Conservation (phyloP, 352 stramenopile species). For the Phytophthora kernoviae region DNA sequence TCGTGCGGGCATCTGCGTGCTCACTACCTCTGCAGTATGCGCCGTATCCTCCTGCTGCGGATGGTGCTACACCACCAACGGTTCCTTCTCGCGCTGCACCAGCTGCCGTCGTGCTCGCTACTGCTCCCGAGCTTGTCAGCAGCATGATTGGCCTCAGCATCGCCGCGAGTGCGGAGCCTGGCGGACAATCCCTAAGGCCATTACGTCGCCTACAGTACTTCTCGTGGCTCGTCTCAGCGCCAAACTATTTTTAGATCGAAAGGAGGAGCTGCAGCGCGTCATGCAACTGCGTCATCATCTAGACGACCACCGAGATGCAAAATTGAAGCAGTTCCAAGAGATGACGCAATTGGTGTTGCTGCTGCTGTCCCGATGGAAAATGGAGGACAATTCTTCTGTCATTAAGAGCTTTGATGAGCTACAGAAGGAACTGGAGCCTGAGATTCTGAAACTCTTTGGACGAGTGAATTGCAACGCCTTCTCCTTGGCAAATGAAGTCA, state of each 20-base stretch:
- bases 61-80: conserved; percentile 47
- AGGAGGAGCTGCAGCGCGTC: conserved; percentile 25
- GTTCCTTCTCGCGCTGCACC: conserved; percentile 46
- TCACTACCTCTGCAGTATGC: conserved; percentile 35
- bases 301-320: conserved; percentile 39
- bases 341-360: conserved; percentile 69
- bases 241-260: conserved; percentile 33
- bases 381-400: conserved; percentile 14
- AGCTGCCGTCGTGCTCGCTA: conserved; percentile 67
- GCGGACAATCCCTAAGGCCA: conserved; percentile 31
- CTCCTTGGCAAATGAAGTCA: conserved; percentile 56
- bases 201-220: conserved; percentile 53
- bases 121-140: conserved; percentile 71
- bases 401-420: conserved; percentile 32
- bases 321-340: conserved; percentile 48
- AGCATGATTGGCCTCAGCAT: conserved; percentile 60
- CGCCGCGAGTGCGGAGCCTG: conserved; percentile 56
- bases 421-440: conserved; percentile 25
- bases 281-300: conserved; percentile 51
- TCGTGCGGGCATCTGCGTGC: conserved; percentile 33
- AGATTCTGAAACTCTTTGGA: conserved; percentile 62
- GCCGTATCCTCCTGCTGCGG: conserved; percentile 50
- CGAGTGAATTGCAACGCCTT: conserved; percentile 86
- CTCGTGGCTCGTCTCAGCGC: conserved; percentile 52
- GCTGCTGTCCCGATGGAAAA: conserved; percentile 55